Conservation (phyloP, 2,329 filamentous ascomycete genomes). For the Alternaria tenuissima region DNA sequence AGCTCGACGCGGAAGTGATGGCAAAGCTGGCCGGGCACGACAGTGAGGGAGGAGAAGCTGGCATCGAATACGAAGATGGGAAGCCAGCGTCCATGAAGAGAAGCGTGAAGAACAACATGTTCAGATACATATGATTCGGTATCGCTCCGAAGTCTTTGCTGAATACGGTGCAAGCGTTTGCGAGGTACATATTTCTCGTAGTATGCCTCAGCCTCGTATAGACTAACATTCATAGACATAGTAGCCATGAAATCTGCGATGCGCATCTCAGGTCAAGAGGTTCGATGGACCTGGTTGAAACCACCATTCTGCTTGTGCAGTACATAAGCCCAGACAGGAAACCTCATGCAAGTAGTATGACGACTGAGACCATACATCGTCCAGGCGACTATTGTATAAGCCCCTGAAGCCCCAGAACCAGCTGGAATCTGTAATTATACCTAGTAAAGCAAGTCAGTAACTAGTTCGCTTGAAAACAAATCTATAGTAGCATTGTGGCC, state of each 20-base stretch:
- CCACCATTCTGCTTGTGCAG: background rate
- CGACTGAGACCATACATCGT: background rate
- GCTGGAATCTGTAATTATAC: background rate
- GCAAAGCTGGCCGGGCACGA: slow-evolving; percentile 71
- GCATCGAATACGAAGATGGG: slow-evolving; percentile 78
- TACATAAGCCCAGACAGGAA: background rate
- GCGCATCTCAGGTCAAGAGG: background rate
- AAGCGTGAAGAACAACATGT: slow-evolving; percentile 79
- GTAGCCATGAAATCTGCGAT: no score
- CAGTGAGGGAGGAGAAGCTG: slow-evolving; percentile 74
- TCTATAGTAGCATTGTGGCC: background rate
- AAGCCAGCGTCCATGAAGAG: slow-evolving; percentile 76
- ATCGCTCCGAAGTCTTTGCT: background rate
- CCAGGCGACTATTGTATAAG: background rate
- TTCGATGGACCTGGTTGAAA: background rate
- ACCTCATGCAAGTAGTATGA: background rate
- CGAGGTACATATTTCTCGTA: background rate
- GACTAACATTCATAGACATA: background rate
- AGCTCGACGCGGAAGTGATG: slow-evolving; percentile 73
- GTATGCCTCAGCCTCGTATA: background rate
- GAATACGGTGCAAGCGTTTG: background rate
- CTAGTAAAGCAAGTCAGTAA: background rate
- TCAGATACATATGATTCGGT: slow-evolving; percentile 66
- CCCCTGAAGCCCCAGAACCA: background rate
- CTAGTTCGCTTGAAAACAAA: background rate